Percentiles rank a stretch among this genome's conserved stretches.
These are phyloP conservation scores for Lentinula guzmanii DNA, from an alignment of 768 basidiomycete species.

Conservation along the genomic window DNA sequence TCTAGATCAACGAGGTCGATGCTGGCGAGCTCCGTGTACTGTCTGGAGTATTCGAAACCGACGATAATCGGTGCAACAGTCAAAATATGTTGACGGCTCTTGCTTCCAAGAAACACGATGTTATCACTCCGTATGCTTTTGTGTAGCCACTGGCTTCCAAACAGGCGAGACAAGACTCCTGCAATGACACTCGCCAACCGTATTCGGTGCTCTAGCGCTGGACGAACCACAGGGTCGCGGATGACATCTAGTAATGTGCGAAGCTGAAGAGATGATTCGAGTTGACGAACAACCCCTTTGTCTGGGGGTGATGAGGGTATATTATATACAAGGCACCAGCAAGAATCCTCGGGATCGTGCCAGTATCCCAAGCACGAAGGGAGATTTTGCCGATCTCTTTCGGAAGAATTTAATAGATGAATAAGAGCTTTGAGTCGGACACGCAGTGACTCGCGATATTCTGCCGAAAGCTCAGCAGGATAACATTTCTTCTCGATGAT, in stretches of 20 bases:
- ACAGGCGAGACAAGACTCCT: slow-evolving; percentile 5
- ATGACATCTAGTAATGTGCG: not conserved
- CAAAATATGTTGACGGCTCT: not conserved
- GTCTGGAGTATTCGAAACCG: slow-evolving; percentile 10
- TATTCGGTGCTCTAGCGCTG: slow-evolving; percentile 6
- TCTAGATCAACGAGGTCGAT: not conserved
- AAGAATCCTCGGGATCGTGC: slow-evolving; percentile 2
- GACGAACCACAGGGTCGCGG: not conserved
- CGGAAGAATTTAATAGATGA: slow-evolving; percentile 1
- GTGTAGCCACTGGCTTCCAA: slow-evolving; percentile 9
- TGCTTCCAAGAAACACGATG: slow-evolving; percentile 2
- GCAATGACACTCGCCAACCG: not conserved
- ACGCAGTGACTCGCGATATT: not conserved
- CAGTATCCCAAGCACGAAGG: slow-evolving; percentile 8
- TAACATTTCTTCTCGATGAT: slow-evolving; percentile 7
- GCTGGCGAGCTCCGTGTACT: slow-evolving; percentile 5
- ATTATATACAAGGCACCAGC: slow-evolving; percentile 7
- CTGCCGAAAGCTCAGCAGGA: not conserved
- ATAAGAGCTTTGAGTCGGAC: slow-evolving; percentile 3
- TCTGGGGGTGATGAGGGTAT: not conserved
- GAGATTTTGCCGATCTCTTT: not conserved
- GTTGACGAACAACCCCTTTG: not conserved
- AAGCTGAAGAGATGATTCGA: not conserved
- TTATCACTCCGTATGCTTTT: slow-evolving; percentile 8
- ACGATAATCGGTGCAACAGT: slow-evolving; percentile 2